Base-by-base conservation (phyloP, 805 yeast genomes). In the Suhomyces kilbournensis region DNA sequence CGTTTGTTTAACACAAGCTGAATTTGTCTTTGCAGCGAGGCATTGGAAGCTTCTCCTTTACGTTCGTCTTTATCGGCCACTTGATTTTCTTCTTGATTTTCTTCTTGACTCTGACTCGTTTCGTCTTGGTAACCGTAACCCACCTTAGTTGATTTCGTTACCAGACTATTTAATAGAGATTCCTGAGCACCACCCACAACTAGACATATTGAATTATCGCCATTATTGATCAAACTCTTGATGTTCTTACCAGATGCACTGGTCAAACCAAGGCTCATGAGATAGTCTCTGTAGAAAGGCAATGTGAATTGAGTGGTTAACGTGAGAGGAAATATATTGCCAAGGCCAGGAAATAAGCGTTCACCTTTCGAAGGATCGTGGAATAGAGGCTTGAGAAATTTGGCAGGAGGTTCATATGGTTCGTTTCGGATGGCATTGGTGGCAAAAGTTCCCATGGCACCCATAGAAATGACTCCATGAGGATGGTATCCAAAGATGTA, bases 151-250 rank as follows among this genome's bases (percentile, higher is more conserved):
- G 63, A 57, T 7, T 60, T 57, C 1, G 72, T 69, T 12, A 75
- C 76, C 57, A 72, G 69, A 46, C 69, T 66, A 55, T 75, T 75
- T 25, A 89, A 66, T 35, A 94, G 73, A 1, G 96, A 84, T 63
- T 94, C 99, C 54, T 90, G 88, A 0, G 98, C 98, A 0, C 99
- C 99, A 2, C 99, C 99, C 22, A 94, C 85, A 1, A 94, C 98
- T 53, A 94, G 85, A 56, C 93, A 88, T 10, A 92, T 86, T 2
- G 96, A 88, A 59, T 82, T 85, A 57, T 86, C 83, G 14, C 79
- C 79, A 52, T 83, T 79, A 49, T 66, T 69, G 46, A 94, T 75
- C 25, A 90, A 75, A 23, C 84, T 77, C 55, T 80, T 70, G 44
- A 94, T 87, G 57, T 92, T 90, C 46, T 73, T 75, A 50, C 84